Evolutionary conservation across 306 rosid species (phyloP).

Genomic region (Malus asiatica): DNA sequence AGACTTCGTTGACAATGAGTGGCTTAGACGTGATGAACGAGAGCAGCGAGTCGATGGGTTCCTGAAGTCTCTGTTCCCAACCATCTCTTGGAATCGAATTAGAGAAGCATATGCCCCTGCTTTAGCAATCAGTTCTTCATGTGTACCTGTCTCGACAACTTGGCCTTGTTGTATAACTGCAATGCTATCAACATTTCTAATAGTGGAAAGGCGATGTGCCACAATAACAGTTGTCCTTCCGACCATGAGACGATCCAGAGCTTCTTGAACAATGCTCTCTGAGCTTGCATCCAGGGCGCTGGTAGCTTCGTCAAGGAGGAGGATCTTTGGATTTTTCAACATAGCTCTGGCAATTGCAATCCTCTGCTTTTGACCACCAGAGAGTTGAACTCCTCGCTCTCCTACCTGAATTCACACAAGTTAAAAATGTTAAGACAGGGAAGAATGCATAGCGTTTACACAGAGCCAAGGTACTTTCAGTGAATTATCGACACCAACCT

Average conservation of each 20-base stretch:
- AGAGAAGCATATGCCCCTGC: slow-evolving; percentile 80
- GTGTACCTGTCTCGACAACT: slow-evolving; percentile 96
- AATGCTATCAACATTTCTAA: slow-evolving; percentile 79
- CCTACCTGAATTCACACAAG: slow-evolving; percentile 54
- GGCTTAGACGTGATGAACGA: slow-evolving; percentile 82
- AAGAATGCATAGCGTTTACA: neutral
- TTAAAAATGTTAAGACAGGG: neutral
- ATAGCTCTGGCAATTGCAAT: slow-evolving; percentile 98
- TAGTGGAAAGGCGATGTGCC: slow-evolving; percentile 89
- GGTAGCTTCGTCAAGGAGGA: slow-evolving; percentile 94
- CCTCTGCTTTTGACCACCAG: slow-evolving; percentile 97
- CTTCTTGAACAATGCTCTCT: slow-evolving; percentile 96
- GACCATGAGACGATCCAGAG: slow-evolving; percentile 88
- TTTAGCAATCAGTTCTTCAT: slow-evolving; percentile 77
- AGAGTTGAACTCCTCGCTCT: slow-evolving; percentile 90
- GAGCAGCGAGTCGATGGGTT: slow-evolving; percentile 83
- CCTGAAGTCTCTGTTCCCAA: slow-evolving; percentile 70
- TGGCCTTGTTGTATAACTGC: slow-evolving; percentile 94
- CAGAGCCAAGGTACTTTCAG: neutral
- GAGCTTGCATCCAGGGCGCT: slow-evolving; percentile 97
- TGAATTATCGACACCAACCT: slow-evolving; percentile 34
- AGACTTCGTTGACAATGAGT: slow-evolving; percentile 85
- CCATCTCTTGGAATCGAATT: slow-evolving; percentile 94
- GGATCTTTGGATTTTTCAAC: slow-evolving; percentile 89
- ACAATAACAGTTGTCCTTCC: slow-evolving; percentile 93